These are phyloP conservation scores for Letharia columbiana DNA, from an alignment of 495 filamentous ascomycete species.

Conservation along the genomic window DNA sequence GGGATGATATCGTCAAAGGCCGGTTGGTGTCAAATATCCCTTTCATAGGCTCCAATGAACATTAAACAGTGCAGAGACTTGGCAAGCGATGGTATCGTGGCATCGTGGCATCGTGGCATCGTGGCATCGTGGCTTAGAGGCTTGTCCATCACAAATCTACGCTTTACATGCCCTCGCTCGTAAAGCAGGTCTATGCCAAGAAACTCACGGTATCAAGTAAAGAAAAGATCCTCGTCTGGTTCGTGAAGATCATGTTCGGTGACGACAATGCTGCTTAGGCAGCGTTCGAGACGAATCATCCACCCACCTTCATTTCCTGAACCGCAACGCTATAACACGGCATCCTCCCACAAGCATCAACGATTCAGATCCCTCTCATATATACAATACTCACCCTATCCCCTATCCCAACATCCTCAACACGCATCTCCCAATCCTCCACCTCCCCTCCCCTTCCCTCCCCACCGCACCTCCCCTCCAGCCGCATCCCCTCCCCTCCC, in stretches of 20 bases:
- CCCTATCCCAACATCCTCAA: too few species aligned
- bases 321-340: too few species aligned
- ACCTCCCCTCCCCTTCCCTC: too few species aligned
- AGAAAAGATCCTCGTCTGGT: slow-evolving; percentile 5
- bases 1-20: neutral
- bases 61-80: slow-evolving; percentile 1
- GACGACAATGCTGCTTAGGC: neutral
- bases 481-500: too few species aligned
- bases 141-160: slow-evolving; percentile 2
- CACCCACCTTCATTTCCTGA: too few species aligned
- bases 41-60: neutral
- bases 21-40: neutral
- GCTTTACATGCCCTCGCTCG: slow-evolving; percentile 6
- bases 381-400: too few species aligned
- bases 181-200: slow-evolving; percentile 6
- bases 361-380: too few species aligned
- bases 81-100: neutral
- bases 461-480: too few species aligned
- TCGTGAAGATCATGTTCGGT: slow-evolving; percentile 2
- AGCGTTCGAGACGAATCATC: too few species aligned
- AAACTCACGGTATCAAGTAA: neutral
- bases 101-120: neutral
- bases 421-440: too few species aligned
- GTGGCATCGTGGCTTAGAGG: neutral
- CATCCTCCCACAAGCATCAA: too few species aligned